phyloP scores from a whole-genome alignment of 805 yeast genomes.

The Nakazawaea ambrosiae region DNA sequence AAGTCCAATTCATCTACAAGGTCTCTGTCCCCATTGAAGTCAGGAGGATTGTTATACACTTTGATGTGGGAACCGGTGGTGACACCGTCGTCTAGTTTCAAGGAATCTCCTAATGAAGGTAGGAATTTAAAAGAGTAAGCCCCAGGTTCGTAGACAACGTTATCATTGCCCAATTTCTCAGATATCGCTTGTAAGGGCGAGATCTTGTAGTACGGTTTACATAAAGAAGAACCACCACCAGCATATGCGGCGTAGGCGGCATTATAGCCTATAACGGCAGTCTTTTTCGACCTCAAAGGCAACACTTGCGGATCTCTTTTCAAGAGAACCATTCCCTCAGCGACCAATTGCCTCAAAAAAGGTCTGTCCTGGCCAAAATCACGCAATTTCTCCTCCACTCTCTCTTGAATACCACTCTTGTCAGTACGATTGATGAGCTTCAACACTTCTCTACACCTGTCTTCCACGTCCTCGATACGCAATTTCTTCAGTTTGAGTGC shows the following conservation, averaged over 20 bases:
- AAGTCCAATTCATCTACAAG: constrained; percentile 22
- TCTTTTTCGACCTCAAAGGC: constrained; percentile 37
- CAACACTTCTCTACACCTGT: constrained; percentile 39
- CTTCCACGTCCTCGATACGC: constrained; percentile 33
- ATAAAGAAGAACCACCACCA: constrained; percentile 60
- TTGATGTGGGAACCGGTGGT: constrained; percentile 18
- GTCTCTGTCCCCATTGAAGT: constrained; percentile 13
- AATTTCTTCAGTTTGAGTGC: constrained; percentile 33
- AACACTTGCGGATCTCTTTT: constrained; percentile 37
- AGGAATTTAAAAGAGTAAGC: constrained; percentile 27
- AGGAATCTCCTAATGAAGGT: constrained; percentile 24
- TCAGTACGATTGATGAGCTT: constrained; percentile 37
- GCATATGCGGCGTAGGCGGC: constrained; percentile 42
- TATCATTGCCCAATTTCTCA: constrained; percentile 14
- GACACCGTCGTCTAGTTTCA: constrained; percentile 14
- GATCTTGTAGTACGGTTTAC: constrained; percentile 38
- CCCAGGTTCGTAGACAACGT: constrained; percentile 27
- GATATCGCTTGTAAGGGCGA: constrained; percentile 42
- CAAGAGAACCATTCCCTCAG: constrained; percentile 42
- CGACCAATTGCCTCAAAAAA: constrained; percentile 32
- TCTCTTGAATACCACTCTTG: constrained; percentile 32
- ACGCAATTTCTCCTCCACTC: constrained; percentile 25
- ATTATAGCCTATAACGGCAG: constrained; percentile 55
- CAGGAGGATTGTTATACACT: constrained; percentile 19
- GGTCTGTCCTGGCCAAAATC: constrained; percentile 37